Percentiles rank a stretch among this genome's conserved stretches.
Conservation (phyloP, 257 asterid species). For the Anisodus tanguticus region DNA sequence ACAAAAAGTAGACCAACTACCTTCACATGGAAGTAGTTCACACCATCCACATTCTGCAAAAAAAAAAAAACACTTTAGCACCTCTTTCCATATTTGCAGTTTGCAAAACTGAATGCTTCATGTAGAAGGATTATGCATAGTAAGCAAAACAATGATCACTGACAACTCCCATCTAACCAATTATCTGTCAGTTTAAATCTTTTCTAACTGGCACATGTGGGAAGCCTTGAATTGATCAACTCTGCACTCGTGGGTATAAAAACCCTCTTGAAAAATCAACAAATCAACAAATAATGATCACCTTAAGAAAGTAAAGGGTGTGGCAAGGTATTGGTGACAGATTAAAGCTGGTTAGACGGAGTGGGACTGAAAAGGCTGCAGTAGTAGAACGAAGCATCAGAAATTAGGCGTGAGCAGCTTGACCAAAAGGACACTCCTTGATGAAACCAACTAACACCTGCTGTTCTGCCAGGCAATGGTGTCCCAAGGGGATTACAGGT, state of each 20-base stretch:
- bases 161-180: background rate
- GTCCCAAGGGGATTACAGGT: background rate
- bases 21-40: constrained; percentile 96
- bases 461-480: background rate
- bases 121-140: background rate
- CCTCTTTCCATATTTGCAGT: constrained; percentile 24
- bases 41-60: constrained; percentile 88
- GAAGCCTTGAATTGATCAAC: constrained; percentile 10
- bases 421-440: background rate
- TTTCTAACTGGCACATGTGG: constrained; percentile 4
- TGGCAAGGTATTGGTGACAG: background rate
- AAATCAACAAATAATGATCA: background rate
- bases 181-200: constrained; percentile 21
- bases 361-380: background rate
- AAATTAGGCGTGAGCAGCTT: background rate
- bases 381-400: background rate
- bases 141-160: constrained; percentile 8
- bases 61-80: constrained; percentile 38
- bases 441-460: background rate
- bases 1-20: constrained; percentile 94
- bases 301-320: background rate
- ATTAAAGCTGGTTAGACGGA: background rate
- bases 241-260: background rate
- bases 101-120: constrained; percentile 8
- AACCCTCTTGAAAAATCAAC: background rate